Base-by-base conservation (phyloP, 352 stramenopile genomes). In the Phytophthora sp. region DNA sequence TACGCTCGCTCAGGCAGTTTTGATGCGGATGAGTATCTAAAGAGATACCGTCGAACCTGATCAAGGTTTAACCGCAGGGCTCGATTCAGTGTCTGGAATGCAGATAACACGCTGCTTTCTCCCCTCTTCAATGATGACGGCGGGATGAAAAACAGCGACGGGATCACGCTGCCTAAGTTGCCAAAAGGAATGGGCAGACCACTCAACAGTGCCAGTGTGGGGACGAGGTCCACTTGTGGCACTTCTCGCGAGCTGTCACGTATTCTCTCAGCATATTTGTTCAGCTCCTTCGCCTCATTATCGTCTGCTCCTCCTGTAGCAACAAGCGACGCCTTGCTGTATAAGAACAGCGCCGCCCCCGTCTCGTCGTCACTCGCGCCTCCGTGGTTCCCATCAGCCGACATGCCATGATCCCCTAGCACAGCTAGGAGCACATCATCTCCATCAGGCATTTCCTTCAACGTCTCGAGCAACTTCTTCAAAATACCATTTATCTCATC, bases 331-430 rank as follows among this genome's bases (percentile, higher is more conserved):
- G 73, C 51, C 41, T 82, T 87, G 63, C 82, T 90, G 60, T 97
- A 98, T 1, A 97, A 79, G 69, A 99, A 98, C 3, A 99, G 76
- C 20, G 94, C 97, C 15, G 97, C 96, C 39, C 95, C 95, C 0
- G 93, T 96, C 73, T 99, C 97, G 29, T 99, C 94, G 36, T 97
- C 83, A 23, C 82, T 98, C 31, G 96, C 97, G 24, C 97, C 97
- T n/a, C 97, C 97, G 75, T 99, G 97, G 74, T 99, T 99, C 26
- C 97, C 97, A 69, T 99, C 95, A 38, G 96, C 89, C 3, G 97
- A 99, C 97, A 99, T 99, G 47, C 97, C 97, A 76, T 99, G 97
- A 79, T 99, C 97, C 24, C 97, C 97, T 53, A 99, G 89, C 15
- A 99, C 90, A 11, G 98, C 84, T 21, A 98, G 77, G 18, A 98